Evolutionary conservation across 2,329 filamentous ascomycete genomes (phyloP).

Genomic region (Exutisphaerella laricina): DNA sequence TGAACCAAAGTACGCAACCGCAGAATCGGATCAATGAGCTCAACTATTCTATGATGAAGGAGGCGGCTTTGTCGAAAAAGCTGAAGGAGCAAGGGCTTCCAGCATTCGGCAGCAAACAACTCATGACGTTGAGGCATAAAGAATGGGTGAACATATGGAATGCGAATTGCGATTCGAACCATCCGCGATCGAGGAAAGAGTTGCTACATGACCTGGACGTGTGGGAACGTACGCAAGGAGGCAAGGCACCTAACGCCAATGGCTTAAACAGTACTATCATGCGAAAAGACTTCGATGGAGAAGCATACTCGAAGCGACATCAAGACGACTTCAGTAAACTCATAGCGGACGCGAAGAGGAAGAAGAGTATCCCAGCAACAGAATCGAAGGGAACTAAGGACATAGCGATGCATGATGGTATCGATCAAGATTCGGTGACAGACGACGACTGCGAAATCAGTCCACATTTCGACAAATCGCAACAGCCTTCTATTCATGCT

Average conservation of each 20-base stretch:
- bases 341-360: conserved; percentile 67
- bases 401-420: background rate
- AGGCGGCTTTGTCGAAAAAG: conserved; percentile 71
- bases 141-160: conserved; percentile 98
- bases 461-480: background rate
- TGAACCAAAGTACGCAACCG: conserved; percentile 31
- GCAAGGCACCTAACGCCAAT: conserved; percentile 44
- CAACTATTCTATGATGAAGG: conserved; percentile 83
- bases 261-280: conserved; percentile 52
- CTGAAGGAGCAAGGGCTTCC: conserved; percentile 74
- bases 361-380: conserved; percentile 34
- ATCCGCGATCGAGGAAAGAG: conserved; percentile 64
- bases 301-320: conserved; percentile 68
- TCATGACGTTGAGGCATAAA: conserved; percentile 73
- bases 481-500: background rate
- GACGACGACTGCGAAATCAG: conserved; percentile 2
- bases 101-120: conserved; percentile 57
- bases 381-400: conserved; percentile 15
- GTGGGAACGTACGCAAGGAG: conserved; percentile 82
- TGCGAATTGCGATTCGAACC: conserved; percentile 82
- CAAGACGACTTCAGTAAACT: conserved; percentile 70
- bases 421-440: conserved; percentile 7
- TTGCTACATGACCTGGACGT: conserved; percentile 71
- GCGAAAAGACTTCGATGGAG: conserved; percentile 82
- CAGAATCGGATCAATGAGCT: conserved; percentile 68